Percentiles rank a stretch among this genome's conserved stretches.
Conservation (phyloP, 805 yeast genomes). For the Soucietia sequanensis region DNA sequence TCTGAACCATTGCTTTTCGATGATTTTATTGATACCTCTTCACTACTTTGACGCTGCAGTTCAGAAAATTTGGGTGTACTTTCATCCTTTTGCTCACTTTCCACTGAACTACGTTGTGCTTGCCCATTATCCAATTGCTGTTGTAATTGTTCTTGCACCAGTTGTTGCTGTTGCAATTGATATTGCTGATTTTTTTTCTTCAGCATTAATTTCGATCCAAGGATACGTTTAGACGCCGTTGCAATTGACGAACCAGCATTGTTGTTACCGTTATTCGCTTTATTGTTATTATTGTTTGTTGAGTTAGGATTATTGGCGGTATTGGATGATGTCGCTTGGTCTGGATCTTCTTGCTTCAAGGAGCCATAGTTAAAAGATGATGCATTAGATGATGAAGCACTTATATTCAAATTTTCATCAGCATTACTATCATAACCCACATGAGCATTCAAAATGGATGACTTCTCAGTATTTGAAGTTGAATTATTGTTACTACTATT, state of each 20-base stretch:
- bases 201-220: slow-evolving; percentile 36
- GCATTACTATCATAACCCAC: slow-evolving; percentile 3
- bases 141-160: slow-evolving; percentile 1
- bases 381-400: slow-evolving; percentile 12
- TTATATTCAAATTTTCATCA: slow-evolving; percentile 7
- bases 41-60: neutral
- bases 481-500: slow-evolving; percentile 6
- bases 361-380: slow-evolving; percentile 6
- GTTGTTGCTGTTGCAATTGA: no score
- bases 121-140: no score
- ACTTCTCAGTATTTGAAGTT: slow-evolving; percentile 13
- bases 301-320: neutral
- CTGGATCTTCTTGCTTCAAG: neutral
- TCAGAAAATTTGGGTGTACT: no score
- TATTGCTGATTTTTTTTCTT: slow-evolving; percentile 21
- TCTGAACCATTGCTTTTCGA: slow-evolving; percentile 2
- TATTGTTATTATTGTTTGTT: neutral
- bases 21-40: neutral
- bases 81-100: no score
- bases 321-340: slow-evolving; percentile 2
- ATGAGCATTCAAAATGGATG: slow-evolving; percentile 10
- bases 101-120: neutral
- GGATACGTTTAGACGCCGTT: slow-evolving; percentile 36
- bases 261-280: neutral
- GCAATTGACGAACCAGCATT: slow-evolving; percentile 20